These are phyloP conservation scores for Brassica rapa DNA, from an alignment of 345 rosid genomes.

Conservation along the genomic window DNA sequence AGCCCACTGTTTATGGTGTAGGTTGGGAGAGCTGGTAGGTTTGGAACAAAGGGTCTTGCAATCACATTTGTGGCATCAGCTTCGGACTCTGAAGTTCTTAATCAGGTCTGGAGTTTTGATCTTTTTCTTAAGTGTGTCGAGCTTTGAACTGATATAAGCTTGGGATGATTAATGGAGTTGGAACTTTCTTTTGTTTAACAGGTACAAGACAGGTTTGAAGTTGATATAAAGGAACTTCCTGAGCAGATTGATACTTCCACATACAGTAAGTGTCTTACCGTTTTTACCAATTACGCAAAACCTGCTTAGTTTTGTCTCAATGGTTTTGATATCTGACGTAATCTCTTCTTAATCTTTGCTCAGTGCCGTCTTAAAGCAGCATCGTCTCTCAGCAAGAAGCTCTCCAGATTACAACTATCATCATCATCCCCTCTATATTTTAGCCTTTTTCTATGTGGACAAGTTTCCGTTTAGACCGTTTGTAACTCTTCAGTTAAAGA, in stretches of 20 bases:
- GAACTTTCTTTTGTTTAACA: conserved; percentile 17
- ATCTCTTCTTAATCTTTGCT: not conserved
- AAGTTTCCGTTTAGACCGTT: not conserved
- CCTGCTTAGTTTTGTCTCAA: not conserved
- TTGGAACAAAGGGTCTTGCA: conserved; percentile 98
- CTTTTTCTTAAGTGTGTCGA: not conserved
- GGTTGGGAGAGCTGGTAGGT: conserved; percentile 99
- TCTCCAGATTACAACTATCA: conserved; percentile 8
- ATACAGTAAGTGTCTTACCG: conserved; percentile 57
- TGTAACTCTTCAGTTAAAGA: conserved; percentile 11
- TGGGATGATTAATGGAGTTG: not conserved
- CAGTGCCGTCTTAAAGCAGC: conserved; percentile 18
- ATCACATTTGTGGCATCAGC: conserved; percentile 95
- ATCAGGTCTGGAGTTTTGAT: conserved; percentile 60
- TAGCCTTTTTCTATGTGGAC: conserved; percentile 7
- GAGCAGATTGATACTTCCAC: conserved; percentile 95
- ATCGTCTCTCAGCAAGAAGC: not conserved
- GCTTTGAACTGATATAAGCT: not conserved
- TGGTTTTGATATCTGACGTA: not conserved
- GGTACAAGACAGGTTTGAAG: conserved; percentile 96
- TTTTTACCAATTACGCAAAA: not conserved
- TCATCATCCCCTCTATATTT: not conserved
- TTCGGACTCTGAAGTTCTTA: conserved; percentile 87
- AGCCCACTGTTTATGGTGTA: conserved; percentile 23
- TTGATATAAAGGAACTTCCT: conserved; percentile 93